These are phyloP conservation scores for Fraxinus albicans DNA, from an alignment of 305 asterid genomes.

Conservation along the genomic window DNA sequence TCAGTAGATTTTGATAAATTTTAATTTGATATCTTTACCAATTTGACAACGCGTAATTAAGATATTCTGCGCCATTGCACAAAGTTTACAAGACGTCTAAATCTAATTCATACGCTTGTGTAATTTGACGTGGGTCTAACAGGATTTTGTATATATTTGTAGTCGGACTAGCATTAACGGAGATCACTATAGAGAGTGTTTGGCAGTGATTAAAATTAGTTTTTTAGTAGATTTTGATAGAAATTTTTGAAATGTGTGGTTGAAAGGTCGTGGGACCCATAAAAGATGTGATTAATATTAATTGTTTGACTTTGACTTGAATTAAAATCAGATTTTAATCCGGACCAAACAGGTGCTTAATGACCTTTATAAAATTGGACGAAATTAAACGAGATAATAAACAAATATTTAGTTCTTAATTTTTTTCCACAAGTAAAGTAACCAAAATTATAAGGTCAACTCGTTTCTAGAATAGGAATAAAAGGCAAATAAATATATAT, in stretches of 20 bases:
- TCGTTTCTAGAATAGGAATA: background rate
- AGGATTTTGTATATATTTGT: too few species aligned
- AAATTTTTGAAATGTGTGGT: too few species aligned
- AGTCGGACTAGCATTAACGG: background rate
- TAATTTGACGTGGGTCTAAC: background rate
- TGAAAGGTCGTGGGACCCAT: too few species aligned
- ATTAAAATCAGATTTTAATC: too few species aligned
- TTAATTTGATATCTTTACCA: background rate
- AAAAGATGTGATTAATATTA: too few species aligned
- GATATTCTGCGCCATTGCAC: background rate
- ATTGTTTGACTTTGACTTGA: too few species aligned
- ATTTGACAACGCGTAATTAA: background rate
- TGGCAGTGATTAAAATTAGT: too few species aligned
- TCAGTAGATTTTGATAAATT: background rate
- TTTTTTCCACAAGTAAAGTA: background rate
- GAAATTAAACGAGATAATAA: background rate
- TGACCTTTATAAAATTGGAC: background rate
- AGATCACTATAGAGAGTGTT: background rate
- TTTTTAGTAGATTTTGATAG: too few species aligned
- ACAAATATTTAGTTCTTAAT: background rate
- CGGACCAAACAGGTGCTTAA: too few species aligned
- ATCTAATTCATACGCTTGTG: background rate
- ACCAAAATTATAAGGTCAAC: background rate
- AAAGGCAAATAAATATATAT: conserved; percentile 20
- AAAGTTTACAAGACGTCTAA: background rate